These are phyloP conservation scores for Chloromonas sp. DNA, from an alignment of 163 green algal genomes.

Conservation along the genomic window DNA sequence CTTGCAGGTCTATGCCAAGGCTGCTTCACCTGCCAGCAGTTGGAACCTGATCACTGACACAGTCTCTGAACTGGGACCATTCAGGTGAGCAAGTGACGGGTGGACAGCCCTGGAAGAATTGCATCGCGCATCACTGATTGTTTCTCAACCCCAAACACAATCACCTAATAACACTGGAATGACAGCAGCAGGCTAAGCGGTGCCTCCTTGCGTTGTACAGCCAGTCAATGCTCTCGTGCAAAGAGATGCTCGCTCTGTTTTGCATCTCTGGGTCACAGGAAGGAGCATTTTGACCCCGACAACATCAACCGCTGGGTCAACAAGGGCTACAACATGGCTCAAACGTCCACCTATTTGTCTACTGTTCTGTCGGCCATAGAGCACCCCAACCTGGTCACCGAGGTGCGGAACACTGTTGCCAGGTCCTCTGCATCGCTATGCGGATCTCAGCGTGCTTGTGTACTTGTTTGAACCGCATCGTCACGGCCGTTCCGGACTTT, in stretches of 20 bases:
- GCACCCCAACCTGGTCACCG: background rate
- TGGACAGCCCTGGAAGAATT: too few relatives aligned
- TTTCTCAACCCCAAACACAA: too few relatives aligned
- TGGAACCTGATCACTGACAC: background rate
- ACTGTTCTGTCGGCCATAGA: too few relatives aligned
- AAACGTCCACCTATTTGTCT: too few relatives aligned
- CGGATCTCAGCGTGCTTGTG: background rate
- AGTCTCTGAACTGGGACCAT: background rate
- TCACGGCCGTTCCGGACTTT: background rate
- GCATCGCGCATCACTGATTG: too few relatives aligned
- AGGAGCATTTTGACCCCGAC: background rate
- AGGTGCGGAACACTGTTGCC: background rate
- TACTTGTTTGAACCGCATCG: background rate
- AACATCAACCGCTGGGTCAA: background rate
- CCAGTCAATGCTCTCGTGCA: too few relatives aligned
- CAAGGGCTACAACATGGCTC: background rate
- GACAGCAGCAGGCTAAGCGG: too few relatives aligned
- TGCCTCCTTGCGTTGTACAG: too few relatives aligned
- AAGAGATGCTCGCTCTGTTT: too few relatives aligned
- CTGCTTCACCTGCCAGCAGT: background rate
- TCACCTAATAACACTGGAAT: too few relatives aligned
- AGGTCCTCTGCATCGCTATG: background rate
- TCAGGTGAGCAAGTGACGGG: background rate
- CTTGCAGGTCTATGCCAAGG: background rate
- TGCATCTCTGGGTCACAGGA: too few relatives aligned